Conservation (phyloP, 225 moss, liverwort and hornwort species). For the Takakia lepidozioides region DNA sequence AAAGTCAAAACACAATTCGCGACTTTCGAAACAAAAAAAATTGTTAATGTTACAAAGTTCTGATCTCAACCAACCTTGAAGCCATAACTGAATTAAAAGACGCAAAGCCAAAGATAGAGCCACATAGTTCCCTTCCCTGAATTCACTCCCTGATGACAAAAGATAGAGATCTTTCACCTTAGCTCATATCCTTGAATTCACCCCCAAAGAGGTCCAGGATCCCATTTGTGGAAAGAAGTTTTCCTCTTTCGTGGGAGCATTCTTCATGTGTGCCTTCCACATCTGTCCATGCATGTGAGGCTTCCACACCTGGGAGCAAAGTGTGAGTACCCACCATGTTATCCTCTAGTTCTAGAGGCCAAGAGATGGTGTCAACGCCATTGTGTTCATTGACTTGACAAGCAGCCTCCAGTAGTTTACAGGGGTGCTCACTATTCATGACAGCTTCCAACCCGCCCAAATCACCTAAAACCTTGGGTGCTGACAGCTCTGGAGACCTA, state of each 20-base stretch:
- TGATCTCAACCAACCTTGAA: too few species aligned
- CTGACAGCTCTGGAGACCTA: conserved; percentile 9
- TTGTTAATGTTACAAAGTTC: too few species aligned
- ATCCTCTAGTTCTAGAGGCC: conserved; percentile 15
- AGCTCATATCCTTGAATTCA: conserved; percentile 30
- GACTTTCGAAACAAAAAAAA: too few species aligned
- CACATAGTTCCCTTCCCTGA: too few species aligned
- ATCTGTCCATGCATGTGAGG: conserved; percentile 35
- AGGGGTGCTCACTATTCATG: conserved; percentile 26
- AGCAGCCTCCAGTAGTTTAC: conserved; percentile 10
- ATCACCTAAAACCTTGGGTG: conserved; percentile 29
- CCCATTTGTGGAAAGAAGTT: conserved; percentile 87
- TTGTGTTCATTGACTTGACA: conserved; percentile 12
- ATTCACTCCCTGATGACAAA: too few species aligned
- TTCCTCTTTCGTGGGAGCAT: conserved; percentile 53
- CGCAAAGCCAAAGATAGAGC: too few species aligned
- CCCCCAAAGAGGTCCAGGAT: conserved; percentile 87
- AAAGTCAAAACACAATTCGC: too few species aligned
- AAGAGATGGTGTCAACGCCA: conserved; percentile 10
- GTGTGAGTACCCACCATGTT: conserved; percentile 39
- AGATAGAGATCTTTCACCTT: too few species aligned
- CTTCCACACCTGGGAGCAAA: conserved; percentile 22
- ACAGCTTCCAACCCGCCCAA: conserved; percentile 37
- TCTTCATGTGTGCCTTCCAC: conserved; percentile 56
- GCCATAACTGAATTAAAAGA: too few species aligned